Evolutionary conservation across 345 rosid genomes (phyloP).

Genomic region (Syzygium aromaticum): DNA sequence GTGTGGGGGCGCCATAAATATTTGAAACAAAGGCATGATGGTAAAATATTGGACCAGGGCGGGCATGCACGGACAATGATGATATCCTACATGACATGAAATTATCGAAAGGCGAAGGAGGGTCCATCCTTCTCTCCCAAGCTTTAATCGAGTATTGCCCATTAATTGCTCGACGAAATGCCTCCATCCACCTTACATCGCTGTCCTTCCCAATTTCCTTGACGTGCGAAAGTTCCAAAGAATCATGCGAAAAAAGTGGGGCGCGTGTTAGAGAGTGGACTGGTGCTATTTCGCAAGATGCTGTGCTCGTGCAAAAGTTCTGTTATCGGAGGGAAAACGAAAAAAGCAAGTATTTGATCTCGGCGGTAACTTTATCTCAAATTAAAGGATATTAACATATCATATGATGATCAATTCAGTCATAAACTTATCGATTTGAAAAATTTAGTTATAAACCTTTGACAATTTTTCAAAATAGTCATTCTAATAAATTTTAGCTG

Average conservation of each 20-base stretch:
- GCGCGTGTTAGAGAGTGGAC: background rate
- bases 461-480: background rate
- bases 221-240: background rate
- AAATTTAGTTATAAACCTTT: background rate
- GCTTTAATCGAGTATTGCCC: background rate
- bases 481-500: background rate
- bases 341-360: background rate
- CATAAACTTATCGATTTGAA: background rate
- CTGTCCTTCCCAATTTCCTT: background rate
- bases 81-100: background rate
- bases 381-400: background rate
- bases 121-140: background rate
- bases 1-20: slow-evolving; percentile 1
- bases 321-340: background rate
- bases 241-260: background rate
- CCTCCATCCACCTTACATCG: background rate
- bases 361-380: background rate
- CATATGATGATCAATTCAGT: background rate
- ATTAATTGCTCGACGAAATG: background rate
- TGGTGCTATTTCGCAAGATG: background rate
- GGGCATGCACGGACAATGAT: background rate
- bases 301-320: background rate
- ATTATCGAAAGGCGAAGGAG: background rate
- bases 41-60: background rate
- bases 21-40: background rate